A percentile compares a stretch with the other conserved stretches of the same genome.
Conservation (phyloP, 1,284 basidiomycete genomes). For the Ganoderma boninense region DNA sequence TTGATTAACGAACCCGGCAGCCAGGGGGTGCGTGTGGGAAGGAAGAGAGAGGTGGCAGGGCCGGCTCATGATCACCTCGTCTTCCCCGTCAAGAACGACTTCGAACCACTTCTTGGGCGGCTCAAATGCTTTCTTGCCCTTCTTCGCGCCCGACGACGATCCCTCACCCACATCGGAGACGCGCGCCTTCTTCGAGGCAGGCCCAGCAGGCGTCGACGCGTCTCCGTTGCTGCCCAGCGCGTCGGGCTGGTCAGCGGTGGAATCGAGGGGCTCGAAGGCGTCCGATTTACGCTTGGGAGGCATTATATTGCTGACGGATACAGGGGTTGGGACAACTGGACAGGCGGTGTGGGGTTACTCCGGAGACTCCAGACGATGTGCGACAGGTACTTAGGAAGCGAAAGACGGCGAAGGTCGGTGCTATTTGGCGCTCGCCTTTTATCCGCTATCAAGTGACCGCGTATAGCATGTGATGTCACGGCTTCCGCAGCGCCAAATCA, state of each 20-base stretch:
- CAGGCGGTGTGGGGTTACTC: not conserved
- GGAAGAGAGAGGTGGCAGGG: not conserved
- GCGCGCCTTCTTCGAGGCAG: slow-evolving; percentile 61
- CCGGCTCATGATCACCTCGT: slow-evolving; percentile 31
- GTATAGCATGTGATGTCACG: slow-evolving; percentile 28
- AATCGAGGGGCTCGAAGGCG: slow-evolving; percentile 30
- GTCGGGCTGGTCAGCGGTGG: slow-evolving; percentile 12
- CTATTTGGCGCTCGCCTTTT: slow-evolving; percentile 5
- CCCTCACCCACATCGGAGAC: slow-evolving; percentile 49
- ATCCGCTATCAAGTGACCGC: slow-evolving; percentile 19
- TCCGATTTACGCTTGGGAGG: slow-evolving; percentile 43
- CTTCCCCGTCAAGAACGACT: slow-evolving; percentile 44
- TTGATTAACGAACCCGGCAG: not conserved
- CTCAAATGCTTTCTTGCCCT: slow-evolving; percentile 34
- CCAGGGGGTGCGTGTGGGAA: not conserved
- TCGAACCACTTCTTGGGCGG: slow-evolving; percentile 40
- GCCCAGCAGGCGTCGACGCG: slow-evolving; percentile 11
- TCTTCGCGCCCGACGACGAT: slow-evolving; percentile 33
- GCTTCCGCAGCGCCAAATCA: slow-evolving; percentile 7
- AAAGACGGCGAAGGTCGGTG: not conserved
- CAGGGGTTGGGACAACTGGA: not conserved
- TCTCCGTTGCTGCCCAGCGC: slow-evolving; percentile 11
- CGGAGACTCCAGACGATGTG: not conserved
- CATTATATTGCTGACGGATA: slow-evolving; percentile 22
- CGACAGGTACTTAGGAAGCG: not conserved